Conservation (phyloP, 2,329 filamentous ascomycete species). For the Colletotrichum somersetense region DNA sequence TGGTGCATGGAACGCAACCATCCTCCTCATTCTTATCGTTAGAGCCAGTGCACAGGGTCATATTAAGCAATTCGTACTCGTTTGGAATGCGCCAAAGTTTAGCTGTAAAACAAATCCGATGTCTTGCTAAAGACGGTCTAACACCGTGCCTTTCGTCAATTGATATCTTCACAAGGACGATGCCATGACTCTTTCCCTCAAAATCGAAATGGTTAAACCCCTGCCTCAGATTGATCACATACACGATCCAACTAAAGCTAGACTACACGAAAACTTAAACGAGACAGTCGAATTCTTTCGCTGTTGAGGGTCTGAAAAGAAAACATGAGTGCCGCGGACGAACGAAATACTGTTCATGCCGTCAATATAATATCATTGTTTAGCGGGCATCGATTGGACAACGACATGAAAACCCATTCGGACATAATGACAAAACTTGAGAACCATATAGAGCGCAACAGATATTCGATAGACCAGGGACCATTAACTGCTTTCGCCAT, state of each 20-base stretch:
- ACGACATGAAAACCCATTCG: not conserved
- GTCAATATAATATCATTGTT: too few relatives aligned
- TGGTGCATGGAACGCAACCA: not conserved
- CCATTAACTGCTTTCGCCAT: accelerated
- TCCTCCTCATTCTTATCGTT: not conserved
- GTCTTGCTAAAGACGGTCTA: too few relatives aligned
- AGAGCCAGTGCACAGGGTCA: not conserved
- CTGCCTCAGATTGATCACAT: not conserved
- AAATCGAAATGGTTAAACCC: conserved; percentile 11
- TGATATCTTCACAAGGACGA: conserved; percentile 16
- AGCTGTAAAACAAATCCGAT: not conserved
- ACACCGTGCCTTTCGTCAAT: not conserved
- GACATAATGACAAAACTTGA: not conserved
- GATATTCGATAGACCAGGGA: too few relatives aligned
- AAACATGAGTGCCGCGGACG: not conserved
- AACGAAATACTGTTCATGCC: too few relatives aligned
- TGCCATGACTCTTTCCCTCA: not conserved
- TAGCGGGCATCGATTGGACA: not conserved
- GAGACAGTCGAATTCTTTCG: not conserved
- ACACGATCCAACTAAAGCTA: not conserved
- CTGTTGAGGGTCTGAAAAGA: not conserved
- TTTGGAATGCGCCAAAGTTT: not conserved
- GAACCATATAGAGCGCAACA: not conserved
- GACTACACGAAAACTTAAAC: too few relatives aligned
- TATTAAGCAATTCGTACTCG: not conserved